phyloP scores from a whole-genome alignment of 2,329 filamentous ascomycete genomes.

The Diplodia scrobiculata region DNA sequence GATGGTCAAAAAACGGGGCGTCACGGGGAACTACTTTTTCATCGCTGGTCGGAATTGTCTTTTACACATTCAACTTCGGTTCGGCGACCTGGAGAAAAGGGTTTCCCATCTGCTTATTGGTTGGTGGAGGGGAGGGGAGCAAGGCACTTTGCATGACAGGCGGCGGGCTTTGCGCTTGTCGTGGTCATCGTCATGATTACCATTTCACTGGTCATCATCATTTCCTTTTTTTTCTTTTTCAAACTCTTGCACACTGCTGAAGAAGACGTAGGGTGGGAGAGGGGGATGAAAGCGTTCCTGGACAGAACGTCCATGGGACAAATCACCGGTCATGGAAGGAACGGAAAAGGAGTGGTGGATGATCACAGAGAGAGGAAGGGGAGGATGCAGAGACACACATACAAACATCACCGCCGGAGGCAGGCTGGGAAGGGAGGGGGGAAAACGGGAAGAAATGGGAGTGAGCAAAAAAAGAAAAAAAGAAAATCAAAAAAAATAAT shows the following conservation, averaged over 20 bases:
- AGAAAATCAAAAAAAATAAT: slow-evolving; percentile 24
- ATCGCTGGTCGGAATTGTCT: background rate
- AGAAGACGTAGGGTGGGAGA: background rate
- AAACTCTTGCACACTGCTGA: background rate
- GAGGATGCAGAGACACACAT: background rate
- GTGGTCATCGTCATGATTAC: background rate
- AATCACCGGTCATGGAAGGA: background rate
- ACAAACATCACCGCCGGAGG: background rate
- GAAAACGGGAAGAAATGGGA: slow-evolving; percentile 3
- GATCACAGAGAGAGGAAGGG: slow-evolving; percentile 1
- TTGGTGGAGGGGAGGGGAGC: background rate
- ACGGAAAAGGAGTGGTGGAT: background rate
- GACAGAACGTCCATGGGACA: background rate
- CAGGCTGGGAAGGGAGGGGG: background rate
- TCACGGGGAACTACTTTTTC: background rate
- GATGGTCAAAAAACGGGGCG: background rate
- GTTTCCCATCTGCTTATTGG: background rate
- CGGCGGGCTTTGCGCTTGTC: background rate
- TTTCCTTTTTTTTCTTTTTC: slow-evolving; percentile 2
- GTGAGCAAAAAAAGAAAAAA: slow-evolving; percentile 10
- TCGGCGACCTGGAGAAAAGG: background rate
- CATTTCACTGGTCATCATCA: background rate
- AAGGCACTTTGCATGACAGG: background rate
- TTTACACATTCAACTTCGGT: background rate
- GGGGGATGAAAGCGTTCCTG: background rate